These are phyloP conservation scores for Dalbergia cochinchinensis DNA, from an alignment of 306 rosid species.

Conservation along the genomic window DNA sequence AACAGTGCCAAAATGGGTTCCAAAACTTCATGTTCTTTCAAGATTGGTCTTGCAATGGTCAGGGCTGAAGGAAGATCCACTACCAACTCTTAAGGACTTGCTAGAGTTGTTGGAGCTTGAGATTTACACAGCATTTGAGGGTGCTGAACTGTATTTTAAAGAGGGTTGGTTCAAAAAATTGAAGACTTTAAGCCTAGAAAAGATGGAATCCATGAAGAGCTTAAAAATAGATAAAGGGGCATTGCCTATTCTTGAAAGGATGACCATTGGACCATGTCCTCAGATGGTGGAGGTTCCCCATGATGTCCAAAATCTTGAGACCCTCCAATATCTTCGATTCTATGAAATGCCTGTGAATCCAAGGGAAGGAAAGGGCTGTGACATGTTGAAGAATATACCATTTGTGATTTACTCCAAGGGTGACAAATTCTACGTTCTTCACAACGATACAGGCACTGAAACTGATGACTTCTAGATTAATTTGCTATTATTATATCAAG, in stretches of 20 bases:
- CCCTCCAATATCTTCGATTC: too few relatives aligned
- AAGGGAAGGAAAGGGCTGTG: too few relatives aligned
- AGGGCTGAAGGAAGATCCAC: neutral
- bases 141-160: neutral
- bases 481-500: neutral
- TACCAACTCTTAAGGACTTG: conserved; percentile 7
- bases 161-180: neutral
- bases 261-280: too few relatives aligned
- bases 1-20: neutral
- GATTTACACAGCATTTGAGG: neutral
- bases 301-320: too few relatives aligned
- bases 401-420: too few relatives aligned
- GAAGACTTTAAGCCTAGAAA: neutral
- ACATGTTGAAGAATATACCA: too few relatives aligned
- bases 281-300: too few relatives aligned
- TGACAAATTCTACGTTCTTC: neutral
- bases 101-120: neutral
- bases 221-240: too few relatives aligned
- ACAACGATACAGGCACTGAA: neutral
- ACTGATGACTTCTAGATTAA: neutral
- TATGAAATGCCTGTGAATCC: too few relatives aligned
- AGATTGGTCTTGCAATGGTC: neutral
- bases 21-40: neutral
- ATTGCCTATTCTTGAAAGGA: too few relatives aligned
- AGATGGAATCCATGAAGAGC: too few relatives aligned